Evolutionary conservation across 2,329 filamentous ascomycete genomes (phyloP).

Genomic region (Sarocladium kiliense): DNA sequence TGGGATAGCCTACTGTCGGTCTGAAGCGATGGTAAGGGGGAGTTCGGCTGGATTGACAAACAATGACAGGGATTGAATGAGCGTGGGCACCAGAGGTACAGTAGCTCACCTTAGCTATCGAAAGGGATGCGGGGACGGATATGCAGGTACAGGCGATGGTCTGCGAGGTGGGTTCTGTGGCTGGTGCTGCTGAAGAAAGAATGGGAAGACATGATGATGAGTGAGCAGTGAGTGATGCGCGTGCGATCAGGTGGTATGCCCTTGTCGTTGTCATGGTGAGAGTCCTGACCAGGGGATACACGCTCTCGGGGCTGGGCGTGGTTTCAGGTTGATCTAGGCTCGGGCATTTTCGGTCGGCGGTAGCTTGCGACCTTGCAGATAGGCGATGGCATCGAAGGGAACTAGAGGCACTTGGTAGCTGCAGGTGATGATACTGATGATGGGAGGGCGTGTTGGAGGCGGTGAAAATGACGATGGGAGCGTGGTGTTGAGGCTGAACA

Average conservation of each 20-base stretch:
- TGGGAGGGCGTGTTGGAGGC: background rate
- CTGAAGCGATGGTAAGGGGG: background rate
- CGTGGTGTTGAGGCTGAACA: background rate
- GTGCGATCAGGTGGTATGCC: background rate
- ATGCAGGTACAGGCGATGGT: background rate
- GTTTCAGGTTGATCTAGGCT: slow-evolving; percentile 7
- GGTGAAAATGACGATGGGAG: background rate
- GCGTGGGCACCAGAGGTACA: background rate
- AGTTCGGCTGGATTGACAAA: background rate
- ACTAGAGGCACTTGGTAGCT: background rate
- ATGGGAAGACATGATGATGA: background rate
- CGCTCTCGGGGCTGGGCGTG: background rate
- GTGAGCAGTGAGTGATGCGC: background rate
- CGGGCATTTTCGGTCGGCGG: slow-evolving; percentile 3
- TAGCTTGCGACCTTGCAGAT: background rate
- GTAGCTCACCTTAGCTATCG: background rate
- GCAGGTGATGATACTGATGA: background rate
- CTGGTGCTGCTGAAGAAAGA: background rate
- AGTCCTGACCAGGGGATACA: background rate
- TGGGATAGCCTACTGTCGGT: background rate
- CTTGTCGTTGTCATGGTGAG: background rate
- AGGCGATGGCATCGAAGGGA: background rate
- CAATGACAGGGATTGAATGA: background rate
- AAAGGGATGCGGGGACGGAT: slow-evolving; percentile 1
- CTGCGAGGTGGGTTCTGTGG: background rate